These are phyloP conservation scores for Tetrapisispora iriomotensis DNA, from an alignment of 805 yeast genomes.

Conservation along the genomic window DNA sequence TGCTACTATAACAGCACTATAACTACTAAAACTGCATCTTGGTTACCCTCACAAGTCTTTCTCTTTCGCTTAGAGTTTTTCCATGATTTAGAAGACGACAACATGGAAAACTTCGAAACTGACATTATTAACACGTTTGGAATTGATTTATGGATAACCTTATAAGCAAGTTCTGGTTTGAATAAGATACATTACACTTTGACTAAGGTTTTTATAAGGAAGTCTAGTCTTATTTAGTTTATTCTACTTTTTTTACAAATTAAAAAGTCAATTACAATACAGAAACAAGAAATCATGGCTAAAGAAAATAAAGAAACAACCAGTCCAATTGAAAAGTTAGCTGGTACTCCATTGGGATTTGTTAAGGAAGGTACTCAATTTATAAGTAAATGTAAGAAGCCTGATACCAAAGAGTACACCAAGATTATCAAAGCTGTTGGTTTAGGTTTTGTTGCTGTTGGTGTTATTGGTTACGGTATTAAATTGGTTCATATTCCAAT, in stretches of 20 bases:
- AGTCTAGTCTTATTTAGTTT: too few relatives aligned
- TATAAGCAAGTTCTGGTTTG: too few relatives aligned
- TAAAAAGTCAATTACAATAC: too few relatives aligned
- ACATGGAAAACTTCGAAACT: neutral
- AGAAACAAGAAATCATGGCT: conserved; percentile 11
- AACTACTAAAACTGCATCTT: too few relatives aligned
- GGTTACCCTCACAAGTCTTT: neutral
- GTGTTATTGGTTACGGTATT: conserved; percentile 92
- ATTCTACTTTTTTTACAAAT: neutral
- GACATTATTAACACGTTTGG: conserved; percentile 2
- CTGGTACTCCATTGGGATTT: conserved; percentile 86
- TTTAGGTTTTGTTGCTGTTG: conserved; percentile 94
- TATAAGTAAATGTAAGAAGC: conserved; percentile 86
- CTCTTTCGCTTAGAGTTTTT: neutral
- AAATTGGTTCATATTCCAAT: conserved; percentile 92
- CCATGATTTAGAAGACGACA: too few relatives aligned
- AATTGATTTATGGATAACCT: too few relatives aligned
- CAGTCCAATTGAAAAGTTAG: conserved; percentile 46
- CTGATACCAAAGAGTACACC: conserved; percentile 76
- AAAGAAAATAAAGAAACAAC: conserved; percentile 16
- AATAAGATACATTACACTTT: too few relatives aligned
- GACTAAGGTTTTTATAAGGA: too few relatives aligned
- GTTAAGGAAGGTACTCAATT: conserved; percentile 86
- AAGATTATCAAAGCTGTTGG: conserved; percentile 93
- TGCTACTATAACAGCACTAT: too few relatives aligned